Evolutionary conservation across 495 filamentous ascomycete species (phyloP), one percentile per base, ranked within the genome.

Genomic region (Chaetomium tenue): DNA sequence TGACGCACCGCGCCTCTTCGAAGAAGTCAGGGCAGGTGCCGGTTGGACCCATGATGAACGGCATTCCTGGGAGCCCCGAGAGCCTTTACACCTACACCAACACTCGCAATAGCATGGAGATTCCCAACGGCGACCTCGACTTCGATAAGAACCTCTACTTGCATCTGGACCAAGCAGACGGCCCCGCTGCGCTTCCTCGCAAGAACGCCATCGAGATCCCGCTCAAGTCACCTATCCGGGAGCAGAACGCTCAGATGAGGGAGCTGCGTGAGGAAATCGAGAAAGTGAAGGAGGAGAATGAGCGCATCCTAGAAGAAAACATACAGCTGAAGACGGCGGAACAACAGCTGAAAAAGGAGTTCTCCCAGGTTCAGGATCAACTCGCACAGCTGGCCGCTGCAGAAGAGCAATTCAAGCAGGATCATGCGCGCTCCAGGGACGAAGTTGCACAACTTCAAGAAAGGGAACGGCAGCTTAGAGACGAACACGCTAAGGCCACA

Each of bases 71-170:
- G 50, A 89, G 84, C 64, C 85, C 87, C n/a, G 86, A 89, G 68
- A 89, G 86, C 72, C 81, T 88, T 61, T 84, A 85, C 68, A 83
- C 82, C 5, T 85, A 86, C 69, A 80, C 81, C 25, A 84, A 84
- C 58, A 74, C 79, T 18, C 78, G 81, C 57, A 79, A 81, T 61
- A 84, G 81, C 68, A 68, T 81, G 65, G 80, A 79, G 25, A 70
- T 70, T 20, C 74, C 80, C 44, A 72, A 72, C 18, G 78, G 81
- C 5, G 81, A 83, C 3, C 76, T 84, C 59, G 83, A 84, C 15
- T 94, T 93, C 68, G 91, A 95, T 63, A 82, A 88, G 63, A 93
- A 87, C 72, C 79, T 93, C 37, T 96, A 96, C 69, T 82, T 83
- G 57, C 82, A 85, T 2, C 82, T 88, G 2, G 90, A 95, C 64